Conservation (phyloP, 1,139 yeast species). For the Zygosaccharomyces sapae region DNA sequence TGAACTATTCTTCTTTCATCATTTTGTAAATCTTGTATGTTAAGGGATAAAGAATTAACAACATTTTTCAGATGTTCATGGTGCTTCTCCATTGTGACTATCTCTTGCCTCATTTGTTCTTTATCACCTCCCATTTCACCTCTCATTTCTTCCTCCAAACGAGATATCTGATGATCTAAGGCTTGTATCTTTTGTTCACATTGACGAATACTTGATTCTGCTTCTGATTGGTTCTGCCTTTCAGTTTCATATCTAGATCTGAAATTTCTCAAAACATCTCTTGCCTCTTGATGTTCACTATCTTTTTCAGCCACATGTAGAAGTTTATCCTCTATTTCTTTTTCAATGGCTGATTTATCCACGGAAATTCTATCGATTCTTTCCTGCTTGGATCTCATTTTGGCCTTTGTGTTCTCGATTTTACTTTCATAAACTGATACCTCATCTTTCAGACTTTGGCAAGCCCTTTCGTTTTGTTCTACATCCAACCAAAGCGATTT, state of each 20-base stretch:
- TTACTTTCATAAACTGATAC: slow-evolving; percentile 27
- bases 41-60: slow-evolving; percentile 18
- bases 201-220: slow-evolving; percentile 34
- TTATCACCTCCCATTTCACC: slow-evolving; percentile 34
- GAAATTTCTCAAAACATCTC: slow-evolving; percentile 23
- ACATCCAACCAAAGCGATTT: slow-evolving; percentile 61
- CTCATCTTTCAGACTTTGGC: slow-evolving; percentile 28
- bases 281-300: slow-evolving; percentile 24
- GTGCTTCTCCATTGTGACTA: slow-evolving; percentile 16
- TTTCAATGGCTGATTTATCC: slow-evolving; percentile 20
- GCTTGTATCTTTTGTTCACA: slow-evolving; percentile 34
- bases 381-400: slow-evolving; percentile 18
- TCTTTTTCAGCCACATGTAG: slow-evolving; percentile 25
- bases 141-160: slow-evolving; percentile 37
- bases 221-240: slow-evolving; percentile 29
- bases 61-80: slow-evolving; percentile 15
- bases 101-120: slow-evolving; percentile 22
- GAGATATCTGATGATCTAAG: slow-evolving; percentile 42
- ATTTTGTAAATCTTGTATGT: slow-evolving; percentile 20
- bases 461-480: slow-evolving; percentile 28
- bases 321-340: slow-evolving; percentile 29
- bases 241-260: slow-evolving; percentile 23
- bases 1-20: slow-evolving; percentile 16
- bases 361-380: slow-evolving; percentile 26
- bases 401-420: slow-evolving; percentile 11